Percentiles rank a stretch among this genome's conserved stretches.
These are phyloP conservation scores for Hirschioporus abietinus DNA, from an alignment of 768 basidiomycete species.

Conservation along the genomic window DNA sequence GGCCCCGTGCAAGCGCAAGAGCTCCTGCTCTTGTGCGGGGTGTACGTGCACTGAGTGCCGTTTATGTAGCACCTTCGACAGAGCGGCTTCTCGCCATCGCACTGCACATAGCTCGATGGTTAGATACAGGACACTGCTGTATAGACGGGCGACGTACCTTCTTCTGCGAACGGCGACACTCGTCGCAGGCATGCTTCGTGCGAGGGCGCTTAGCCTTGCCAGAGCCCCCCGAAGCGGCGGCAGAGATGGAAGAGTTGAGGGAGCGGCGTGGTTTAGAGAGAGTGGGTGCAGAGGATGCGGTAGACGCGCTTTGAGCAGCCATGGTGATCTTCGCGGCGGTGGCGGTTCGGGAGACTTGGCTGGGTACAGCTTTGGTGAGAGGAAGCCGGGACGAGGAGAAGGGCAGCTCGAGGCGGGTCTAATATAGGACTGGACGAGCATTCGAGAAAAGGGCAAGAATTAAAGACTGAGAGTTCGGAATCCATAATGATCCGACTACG, in stretches of 20 bases:
- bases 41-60: conserved; percentile 4
- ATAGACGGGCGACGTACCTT: background rate
- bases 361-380: background rate
- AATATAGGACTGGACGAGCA: background rate
- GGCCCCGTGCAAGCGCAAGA: background rate
- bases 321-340: conserved; percentile 2
- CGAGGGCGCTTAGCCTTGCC: background rate
- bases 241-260: background rate
- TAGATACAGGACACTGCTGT: background rate
- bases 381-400: background rate
- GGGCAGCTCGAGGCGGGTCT: background rate
- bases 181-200: conserved; percentile 5
- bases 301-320: conserved; percentile 4
- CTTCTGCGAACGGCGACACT: conserved; percentile 3
- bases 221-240: background rate
- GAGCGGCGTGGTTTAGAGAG: conserved; percentile 1
- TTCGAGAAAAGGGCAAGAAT: background rate
- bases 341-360: conserved; percentile 1
- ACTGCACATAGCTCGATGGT: background rate
- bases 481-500: background rate
- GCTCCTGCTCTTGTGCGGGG: conserved; percentile 4
- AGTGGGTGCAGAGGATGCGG: conserved; percentile 1
- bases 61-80: background rate
- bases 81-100: conserved; percentile 3
- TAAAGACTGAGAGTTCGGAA: background rate